A percentile compares a stretch with the other conserved stretches of the same genome.
phyloP scores from a whole-genome alignment of 768 basidiomycete species.

The Hypsizygus marmoreus region DNA sequence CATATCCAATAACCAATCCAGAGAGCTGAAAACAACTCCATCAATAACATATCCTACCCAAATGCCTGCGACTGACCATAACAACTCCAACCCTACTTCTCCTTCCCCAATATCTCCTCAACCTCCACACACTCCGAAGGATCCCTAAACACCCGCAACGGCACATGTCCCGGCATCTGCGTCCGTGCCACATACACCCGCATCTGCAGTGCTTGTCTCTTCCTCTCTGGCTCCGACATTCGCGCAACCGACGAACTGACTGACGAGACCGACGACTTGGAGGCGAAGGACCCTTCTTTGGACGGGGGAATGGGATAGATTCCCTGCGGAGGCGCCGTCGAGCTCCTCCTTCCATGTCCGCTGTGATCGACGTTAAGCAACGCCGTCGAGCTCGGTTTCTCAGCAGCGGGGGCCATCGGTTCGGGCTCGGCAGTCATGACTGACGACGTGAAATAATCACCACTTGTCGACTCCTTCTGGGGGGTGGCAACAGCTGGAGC shows the following conservation, averaged over 20 bases:
- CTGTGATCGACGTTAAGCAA: no score
- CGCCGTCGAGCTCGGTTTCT: no score
- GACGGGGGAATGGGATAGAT: neutral
- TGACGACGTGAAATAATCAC: conserved; percentile 22
- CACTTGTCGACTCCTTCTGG: neutral
- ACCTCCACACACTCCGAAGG: conserved; percentile 73
- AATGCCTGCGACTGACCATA: neutral
- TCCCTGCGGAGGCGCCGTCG: conserved; percentile 7
- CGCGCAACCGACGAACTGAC: conserved; percentile 4
- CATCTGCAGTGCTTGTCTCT: conserved; percentile 58
- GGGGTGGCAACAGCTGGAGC: neutral
- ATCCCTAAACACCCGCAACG: conserved; percentile 65
- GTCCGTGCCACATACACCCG: conserved; percentile 64
- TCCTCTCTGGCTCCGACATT: conserved; percentile 55
- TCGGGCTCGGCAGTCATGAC: conserved; percentile 26
- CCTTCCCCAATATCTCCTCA: conserved; percentile 38
- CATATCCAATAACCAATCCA: no score
- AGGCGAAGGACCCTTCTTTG: conserved; percentile 5
- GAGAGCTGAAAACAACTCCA: no score
- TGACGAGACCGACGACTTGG: conserved; percentile 12
- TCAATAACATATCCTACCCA: neutral
- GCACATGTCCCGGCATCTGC: conserved; percentile 56
- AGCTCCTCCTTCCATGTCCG: no score
- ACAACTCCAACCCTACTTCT: conserved; percentile 7
- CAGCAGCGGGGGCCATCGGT: conserved; percentile 4